Evolutionary conservation across 129 eudicot genomes (phyloP).

Genomic region (Cynara cardunculus): DNA sequence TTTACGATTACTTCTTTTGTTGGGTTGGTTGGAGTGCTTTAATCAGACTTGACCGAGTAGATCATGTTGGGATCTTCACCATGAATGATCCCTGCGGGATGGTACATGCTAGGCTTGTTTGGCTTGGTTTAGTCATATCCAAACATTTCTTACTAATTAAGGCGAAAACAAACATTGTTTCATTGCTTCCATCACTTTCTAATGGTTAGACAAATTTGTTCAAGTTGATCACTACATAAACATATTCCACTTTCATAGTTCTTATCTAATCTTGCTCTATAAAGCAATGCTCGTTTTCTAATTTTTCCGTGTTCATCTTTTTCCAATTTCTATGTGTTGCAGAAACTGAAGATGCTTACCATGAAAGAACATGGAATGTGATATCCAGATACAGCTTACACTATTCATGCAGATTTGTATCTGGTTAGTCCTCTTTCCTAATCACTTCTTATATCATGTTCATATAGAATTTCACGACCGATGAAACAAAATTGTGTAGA

Average conservation of each 20-base stretch:
- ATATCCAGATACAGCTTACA: conserved; percentile 22
- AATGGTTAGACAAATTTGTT: not conserved
- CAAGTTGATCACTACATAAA: not conserved
- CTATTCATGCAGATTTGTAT: not conserved
- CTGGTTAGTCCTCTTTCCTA: conserved; percentile 12
- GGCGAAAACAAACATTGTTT: not conserved
- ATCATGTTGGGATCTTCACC: too few species aligned
- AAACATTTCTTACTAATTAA: not conserved
- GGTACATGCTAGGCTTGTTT: too few species aligned
- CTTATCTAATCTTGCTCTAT: not conserved
- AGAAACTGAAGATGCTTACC: conserved; percentile 79
- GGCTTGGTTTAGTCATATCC: not conserved
- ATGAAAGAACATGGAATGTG: conserved; percentile 41
- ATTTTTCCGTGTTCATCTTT: not conserved
- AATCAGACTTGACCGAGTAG: too few species aligned
- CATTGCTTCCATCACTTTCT: not conserved
- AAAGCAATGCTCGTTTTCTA: not conserved
- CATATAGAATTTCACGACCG: not conserved
- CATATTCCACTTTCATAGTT: not conserved
- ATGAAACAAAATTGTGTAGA: too few species aligned
- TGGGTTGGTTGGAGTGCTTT: too few species aligned
- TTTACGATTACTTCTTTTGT: too few species aligned
- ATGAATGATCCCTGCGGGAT: too few species aligned
- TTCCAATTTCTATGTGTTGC: conserved; percentile 16
- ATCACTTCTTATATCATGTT: too few species aligned